Base-by-base conservation (phyloP, 176 grass and related monocot species). In the Dendrocalamus sinicus region DNA sequence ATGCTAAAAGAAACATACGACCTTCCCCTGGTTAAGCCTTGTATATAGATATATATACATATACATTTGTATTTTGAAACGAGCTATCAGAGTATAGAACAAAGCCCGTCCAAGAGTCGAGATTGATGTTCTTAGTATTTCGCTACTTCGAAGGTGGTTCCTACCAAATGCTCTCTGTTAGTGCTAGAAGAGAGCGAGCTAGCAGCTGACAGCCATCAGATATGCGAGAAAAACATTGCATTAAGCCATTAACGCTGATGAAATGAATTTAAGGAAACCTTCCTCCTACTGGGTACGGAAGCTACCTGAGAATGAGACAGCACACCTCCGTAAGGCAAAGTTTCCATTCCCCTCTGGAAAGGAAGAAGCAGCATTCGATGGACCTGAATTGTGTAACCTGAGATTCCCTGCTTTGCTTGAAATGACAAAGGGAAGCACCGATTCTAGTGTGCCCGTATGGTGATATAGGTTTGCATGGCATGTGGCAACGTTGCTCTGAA, bases 231-330 rank as follows among this genome's bases (percentile, higher is more conserved):
- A 55, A 32, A 20, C 12, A 52, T 61, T 13, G 12, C 59, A 46
- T 1, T 0, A 20, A 55, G 16, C 14, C 7, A 32, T 43, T 8
- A 67, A 39, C 20, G 13, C 50, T 24, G 41, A 62, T 11, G 43
- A 50, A 75, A 83, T 11, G 39, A 12, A 77, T 65, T 37, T 0
- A 68, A 58, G 23, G 61, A 87, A 68, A 37, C 41, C 69, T 87
- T 87, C 57, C 5, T 65, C 85, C 17, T 73, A 7, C 6, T 66
- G 35, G 20, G 48, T 53, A 81, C 61, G 61, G 37, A 82, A 76
- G 35, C 72, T 20, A 57, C 17, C 58, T 20, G 67, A 32, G 67
- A 14, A 86, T 32, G 32, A 32, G 32, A 32, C 32, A 86, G 67
- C 28, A 79, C 8, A 14, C 45, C 20, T 9, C 4, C 16, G 2